These are phyloP conservation scores for Emericellopsis atlantica DNA, from an alignment of 2,329 filamentous ascomycete genomes.

Conservation along the genomic window DNA sequence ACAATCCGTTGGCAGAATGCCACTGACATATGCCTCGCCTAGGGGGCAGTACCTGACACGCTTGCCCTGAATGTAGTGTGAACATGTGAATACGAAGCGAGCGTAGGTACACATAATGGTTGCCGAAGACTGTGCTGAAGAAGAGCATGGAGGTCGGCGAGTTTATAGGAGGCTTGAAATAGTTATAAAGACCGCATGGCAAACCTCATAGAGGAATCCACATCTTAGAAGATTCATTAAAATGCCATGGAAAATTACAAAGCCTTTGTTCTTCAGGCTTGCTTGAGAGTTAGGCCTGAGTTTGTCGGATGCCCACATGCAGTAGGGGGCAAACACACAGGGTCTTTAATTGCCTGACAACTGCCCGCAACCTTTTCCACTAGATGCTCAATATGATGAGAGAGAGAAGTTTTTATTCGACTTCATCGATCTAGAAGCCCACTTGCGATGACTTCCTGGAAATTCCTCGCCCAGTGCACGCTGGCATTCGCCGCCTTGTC, in stretches of 20 bases:
- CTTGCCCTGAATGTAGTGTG: constrained; percentile 12
- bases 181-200: too few species aligned
- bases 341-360: too few species aligned
- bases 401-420: neutral
- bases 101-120: constrained; percentile 14
- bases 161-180: too few species aligned
- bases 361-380: too few species aligned
- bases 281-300: too few species aligned
- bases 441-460: constrained; percentile 25
- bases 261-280: too few species aligned
- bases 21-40: constrained; percentile 6
- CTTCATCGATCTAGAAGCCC: constrained; percentile 8
- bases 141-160: too few species aligned
- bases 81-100: constrained; percentile 12
- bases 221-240: too few species aligned
- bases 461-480: constrained; percentile 29
- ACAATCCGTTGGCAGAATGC: constrained; percentile 7
- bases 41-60: constrained; percentile 9
- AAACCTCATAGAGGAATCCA: too few species aligned
- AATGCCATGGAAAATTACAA: too few species aligned
- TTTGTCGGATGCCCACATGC: too few species aligned
- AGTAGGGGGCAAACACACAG: neutral
- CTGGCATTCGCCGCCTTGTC: constrained; percentile 1
- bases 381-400: too few species aligned
- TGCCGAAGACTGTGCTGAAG: neutral